Conservation (phyloP, 306 rosid genomes). For the Quercus cerris region DNA sequence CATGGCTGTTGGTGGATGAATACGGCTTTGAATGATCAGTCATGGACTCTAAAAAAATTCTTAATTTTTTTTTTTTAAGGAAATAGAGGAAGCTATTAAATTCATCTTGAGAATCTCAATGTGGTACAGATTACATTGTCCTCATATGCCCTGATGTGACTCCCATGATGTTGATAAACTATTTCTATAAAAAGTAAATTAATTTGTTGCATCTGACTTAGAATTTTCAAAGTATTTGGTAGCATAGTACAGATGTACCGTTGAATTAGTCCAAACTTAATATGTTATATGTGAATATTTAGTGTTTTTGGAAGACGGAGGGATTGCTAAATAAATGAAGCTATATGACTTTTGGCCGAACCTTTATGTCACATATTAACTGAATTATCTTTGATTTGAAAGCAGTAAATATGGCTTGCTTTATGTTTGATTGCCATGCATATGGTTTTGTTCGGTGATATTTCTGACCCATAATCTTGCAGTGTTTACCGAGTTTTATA, state of each 20-base stretch:
- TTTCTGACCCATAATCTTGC: background rate
- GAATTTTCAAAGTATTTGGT: no score
- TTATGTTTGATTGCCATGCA: background rate
- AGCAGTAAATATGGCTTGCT: background rate
- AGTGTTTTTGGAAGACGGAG: no score
- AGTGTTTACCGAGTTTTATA: constrained; percentile 32
- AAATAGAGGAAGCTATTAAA: background rate
- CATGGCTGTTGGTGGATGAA: background rate
- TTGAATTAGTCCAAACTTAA: no score
- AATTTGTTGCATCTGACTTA: no score
- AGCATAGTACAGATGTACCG: no score
- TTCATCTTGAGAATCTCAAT: background rate
- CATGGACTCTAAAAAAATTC: background rate
- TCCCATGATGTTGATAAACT: background rate
- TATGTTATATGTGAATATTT: no score
- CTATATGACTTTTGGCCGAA: background rate
- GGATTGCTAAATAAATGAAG: background rate
- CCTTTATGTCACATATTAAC: background rate
- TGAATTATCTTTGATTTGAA: background rate
- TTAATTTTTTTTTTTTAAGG: background rate
- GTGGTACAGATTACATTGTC: background rate
- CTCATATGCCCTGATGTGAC: background rate
- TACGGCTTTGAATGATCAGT: background rate
- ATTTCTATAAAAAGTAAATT: no score
- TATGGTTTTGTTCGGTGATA: background rate